Percentiles rank a stretch among this genome's conserved stretches.
These are phyloP conservation scores for Flaveria brownii DNA, from an alignment of 129 eudicot species.

Conservation along the genomic window DNA sequence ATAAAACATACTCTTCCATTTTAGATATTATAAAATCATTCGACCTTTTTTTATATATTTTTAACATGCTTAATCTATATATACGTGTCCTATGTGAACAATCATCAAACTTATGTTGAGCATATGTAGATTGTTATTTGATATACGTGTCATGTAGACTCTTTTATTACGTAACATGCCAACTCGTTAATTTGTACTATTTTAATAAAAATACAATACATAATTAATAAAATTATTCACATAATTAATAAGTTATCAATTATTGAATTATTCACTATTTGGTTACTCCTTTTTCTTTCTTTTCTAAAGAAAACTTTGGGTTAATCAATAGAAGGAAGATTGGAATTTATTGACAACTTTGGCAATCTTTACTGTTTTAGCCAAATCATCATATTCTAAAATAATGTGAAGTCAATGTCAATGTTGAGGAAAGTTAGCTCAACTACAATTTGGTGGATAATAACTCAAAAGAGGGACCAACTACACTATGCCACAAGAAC, in stretches of 20 bases:
- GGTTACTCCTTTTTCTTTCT: background rate
- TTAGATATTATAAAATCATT: no score
- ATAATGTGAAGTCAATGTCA: conserved; percentile 29
- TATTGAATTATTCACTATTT: background rate
- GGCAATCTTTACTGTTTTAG: conserved; percentile 35
- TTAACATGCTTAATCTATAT: no score
- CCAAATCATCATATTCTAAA: conserved; percentile 29
- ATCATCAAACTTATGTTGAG: no score
- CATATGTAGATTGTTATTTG: no score
- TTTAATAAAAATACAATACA: no score
- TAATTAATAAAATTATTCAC: background rate
- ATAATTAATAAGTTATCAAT: background rate
- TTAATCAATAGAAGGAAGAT: conserved; percentile 14
- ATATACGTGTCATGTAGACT: no score
- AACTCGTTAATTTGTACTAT: no score
- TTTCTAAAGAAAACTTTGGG: background rate
- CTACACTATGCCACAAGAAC: conserved; percentile 30
- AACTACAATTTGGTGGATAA: conserved; percentile 43
- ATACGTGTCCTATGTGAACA: no score
- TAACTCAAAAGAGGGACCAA: conserved; percentile 40
- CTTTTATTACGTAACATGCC: no score
- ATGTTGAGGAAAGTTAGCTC: conserved; percentile 29
- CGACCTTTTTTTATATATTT: no score
- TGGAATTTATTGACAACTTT: conserved; percentile 30
- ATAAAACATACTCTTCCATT: no score